Base-by-base conservation (phyloP, 2,329 filamentous ascomycete species). In the Diaporthe humulicola region DNA sequence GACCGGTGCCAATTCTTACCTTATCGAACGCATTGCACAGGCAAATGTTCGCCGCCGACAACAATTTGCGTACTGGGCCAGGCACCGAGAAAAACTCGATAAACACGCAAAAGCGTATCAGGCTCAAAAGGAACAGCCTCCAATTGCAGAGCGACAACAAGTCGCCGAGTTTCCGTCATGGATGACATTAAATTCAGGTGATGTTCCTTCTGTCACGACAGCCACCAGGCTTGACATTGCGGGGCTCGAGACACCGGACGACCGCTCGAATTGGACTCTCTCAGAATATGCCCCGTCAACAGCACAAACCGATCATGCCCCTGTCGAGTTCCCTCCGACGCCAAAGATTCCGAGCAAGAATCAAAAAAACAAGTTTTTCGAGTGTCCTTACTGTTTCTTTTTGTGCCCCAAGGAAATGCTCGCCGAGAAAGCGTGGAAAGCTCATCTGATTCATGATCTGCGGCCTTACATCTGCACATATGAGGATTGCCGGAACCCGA, bases 401-500 rank as follows among this genome's bases (percentile, higher is more conserved):
- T 22, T 71, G 15, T 71, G 54, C 4, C 56, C 70, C 19, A 48
- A 25, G 17, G 54, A 71, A 19, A 9, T 61, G 3, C 70, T 50
- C 4, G 54, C 40, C 17, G 42, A 71, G 4, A 71, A 52, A 14
- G 56, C 56, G 4, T 71, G 70, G 70, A 61, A 71, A 40, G 54
- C 70, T 14, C 70, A 71, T 19, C 40, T 71, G 10, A 71, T 71
- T 3, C 70, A 52, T 22, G 70, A 71, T 15, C 1, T 71, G 40
- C 70, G 70, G 12, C 70, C 70, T 30, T 61, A 61, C 19, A 40
- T 71, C 7, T 71, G 70, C 17, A 71, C 70, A n/a, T 71, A 71
- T 19, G 54, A 61, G 33, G 22, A 52, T 10, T 71, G 70, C 9
- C 12, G 5, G 2, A 71, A 52, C 33, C 54, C 70, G 7, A 14